Conservation (phyloP, 176 grass and related monocot species). For the Otatea glauca region DNA sequence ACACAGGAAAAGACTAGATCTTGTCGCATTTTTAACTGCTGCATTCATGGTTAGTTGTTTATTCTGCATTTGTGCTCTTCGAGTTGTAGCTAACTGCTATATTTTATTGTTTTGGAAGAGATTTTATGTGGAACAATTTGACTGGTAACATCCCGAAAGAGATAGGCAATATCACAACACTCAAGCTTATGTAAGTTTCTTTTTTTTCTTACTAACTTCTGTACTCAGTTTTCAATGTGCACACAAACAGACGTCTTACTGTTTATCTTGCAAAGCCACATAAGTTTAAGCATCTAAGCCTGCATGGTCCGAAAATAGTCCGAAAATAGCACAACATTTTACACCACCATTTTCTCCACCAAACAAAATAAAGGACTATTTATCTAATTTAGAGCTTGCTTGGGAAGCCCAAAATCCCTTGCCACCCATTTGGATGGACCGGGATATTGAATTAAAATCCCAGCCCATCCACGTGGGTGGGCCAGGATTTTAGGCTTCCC, state of each 20-base stretch:
- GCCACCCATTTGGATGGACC: no score
- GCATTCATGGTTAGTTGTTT: not conserved
- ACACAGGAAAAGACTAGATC: not conserved
- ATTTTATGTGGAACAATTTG: constrained; percentile 97
- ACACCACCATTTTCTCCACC: not conserved
- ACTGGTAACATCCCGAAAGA: constrained; percentile 91
- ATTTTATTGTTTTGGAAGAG: constrained; percentile 54
- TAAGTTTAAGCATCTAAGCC: constrained; percentile 19
- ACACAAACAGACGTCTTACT: not conserved
- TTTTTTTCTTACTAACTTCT: constrained; percentile 4
- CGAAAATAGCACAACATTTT: not conserved
- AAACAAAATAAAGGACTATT: not conserved
- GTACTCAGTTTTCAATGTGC: not conserved
- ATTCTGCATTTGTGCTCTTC: not conserved
- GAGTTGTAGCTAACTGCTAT: constrained; percentile 28
- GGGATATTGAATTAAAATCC: no score
- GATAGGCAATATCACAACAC: constrained; percentile 72
- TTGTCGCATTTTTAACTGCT: constrained; percentile 28
- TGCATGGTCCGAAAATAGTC: not conserved
- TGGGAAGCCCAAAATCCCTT: no score
- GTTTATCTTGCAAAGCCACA: constrained; percentile 21
- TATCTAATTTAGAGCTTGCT: not conserved
- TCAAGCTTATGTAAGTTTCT: constrained; percentile 76
- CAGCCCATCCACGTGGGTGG: no score
- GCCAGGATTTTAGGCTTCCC: no score